Evolutionary conservation across 1,284 basidiomycete genomes (phyloP), one percentile per base, ranked within the genome.

Genomic region (Hymenochaete sp.): DNA sequence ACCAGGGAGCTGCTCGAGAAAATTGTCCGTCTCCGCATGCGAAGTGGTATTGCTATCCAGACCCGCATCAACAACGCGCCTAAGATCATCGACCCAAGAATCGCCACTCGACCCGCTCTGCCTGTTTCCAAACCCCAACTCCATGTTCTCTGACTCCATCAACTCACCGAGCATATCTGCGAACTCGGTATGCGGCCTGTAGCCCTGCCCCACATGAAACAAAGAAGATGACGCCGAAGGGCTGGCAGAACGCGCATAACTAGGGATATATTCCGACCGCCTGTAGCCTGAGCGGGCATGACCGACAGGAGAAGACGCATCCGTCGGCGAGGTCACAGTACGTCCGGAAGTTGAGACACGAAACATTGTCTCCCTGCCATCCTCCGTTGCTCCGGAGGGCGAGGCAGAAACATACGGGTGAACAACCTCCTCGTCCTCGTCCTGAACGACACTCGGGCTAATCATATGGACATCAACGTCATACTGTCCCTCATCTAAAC

Each of bases 391-490:
- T 8, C 38, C 43, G 7, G 44, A 38, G 18, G 44, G 39, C 6
- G 48, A 50, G 14, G 18, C 18, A 22, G 26, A 38, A 16, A 42
- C 39, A 26, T 7, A 26, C 36, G n/a, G n/a, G 24, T 31, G 28
- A 19, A 44, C 24, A 19, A 33, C 44, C 16, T 48, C 42, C 3
- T 35, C 31, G 1, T 48, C 41, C n/a, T 43, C 47, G 11, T 38
- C 41, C 24, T 31, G 33, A 4, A 33, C 35, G 24, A 21, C 9
- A 26, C 44, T 46, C 9, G 48, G 48, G 36, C 44, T 50, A n/a
- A 50, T 45, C 48, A 50, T 50, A 13, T 50, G 48, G 14, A 50
- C 44, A 26, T 50, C 48, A 14, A 42, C 31, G 27, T 44, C 47
- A 29, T 19, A 35, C 26, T 44, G 42, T 35, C 29, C 26, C 14